phyloP scores from a whole-genome alignment of 345 rosid genomes.

The Abelmoschus esculentus region DNA sequence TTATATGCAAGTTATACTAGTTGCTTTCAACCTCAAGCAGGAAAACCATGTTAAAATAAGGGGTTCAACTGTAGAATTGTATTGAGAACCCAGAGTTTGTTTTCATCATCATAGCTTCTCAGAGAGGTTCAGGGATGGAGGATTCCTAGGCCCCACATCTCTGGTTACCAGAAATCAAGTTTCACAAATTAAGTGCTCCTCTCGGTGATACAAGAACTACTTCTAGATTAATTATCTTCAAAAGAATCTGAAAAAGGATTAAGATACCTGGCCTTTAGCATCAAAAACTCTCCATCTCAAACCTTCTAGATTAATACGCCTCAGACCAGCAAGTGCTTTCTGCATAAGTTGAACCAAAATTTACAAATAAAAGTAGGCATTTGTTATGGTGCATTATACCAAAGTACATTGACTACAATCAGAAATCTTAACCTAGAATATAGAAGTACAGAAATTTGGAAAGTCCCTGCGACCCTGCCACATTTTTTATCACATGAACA shows the following conservation, averaged over 20 bases:
- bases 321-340: slow-evolving; percentile 93
- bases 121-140: background rate
- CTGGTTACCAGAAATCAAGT: background rate
- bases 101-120: background rate
- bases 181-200: background rate
- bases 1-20: background rate
- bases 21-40: background rate
- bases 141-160: background rate
- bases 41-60: background rate
- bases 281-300: slow-evolving; percentile 94
- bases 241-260: slow-evolving; percentile 1
- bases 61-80: background rate
- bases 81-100: background rate
- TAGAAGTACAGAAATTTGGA: background rate
- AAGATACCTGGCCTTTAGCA: slow-evolving; percentile 90
- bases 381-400: background rate
- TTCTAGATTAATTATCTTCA: background rate
- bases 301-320: slow-evolving; percentile 87
- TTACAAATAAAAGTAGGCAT: background rate
- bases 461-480: background rate
- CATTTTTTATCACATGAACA: background rate
- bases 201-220: background rate
- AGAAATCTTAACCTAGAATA: background rate
- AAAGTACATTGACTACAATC: background rate
- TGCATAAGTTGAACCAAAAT: slow-evolving; percentile 21